Base-by-base conservation (phyloP, 345 rosid genomes). In the Brassica rapa region DNA sequence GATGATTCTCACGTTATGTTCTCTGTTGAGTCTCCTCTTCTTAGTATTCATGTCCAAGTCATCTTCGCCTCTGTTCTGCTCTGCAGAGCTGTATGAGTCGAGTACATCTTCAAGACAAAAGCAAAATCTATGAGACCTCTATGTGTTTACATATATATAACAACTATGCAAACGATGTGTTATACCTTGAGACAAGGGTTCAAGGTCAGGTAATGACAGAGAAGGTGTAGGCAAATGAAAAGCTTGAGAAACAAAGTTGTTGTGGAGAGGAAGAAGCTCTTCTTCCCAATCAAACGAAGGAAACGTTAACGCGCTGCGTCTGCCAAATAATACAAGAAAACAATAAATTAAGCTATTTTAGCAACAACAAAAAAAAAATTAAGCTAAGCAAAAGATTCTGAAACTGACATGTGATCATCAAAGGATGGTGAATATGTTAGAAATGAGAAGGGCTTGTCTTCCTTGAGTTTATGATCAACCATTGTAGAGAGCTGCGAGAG, bases 151-250 rank as follows among this genome's bases (percentile, higher is more conserved):
- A 41, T 15, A 41, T 12, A 61, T 27, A 70, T 24, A 46, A 32
- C 6, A 51, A 46, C 9, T 72, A 8, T 24, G 25, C 37, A 43
- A 59, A n/a, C 29, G 2, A 16, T 60, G 32, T 2, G 14, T 3
- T 8, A 30, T 62, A 86, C 89, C 89, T 83, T 80, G 80, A 62
- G 73, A 32, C 19, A 66, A 23, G 53, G 80, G 66, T 70, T 78
- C 85, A 66, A 83, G 49, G 69, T 84, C 84, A 60, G 81, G 76
- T 12, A 84, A 66, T 27, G 71, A 10, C 75, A 68, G 80, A 3
- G 76, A 72, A 21, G 78, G 51, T 29, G 82, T 83, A 62, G 78
- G 70, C 57, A 81, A 72, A 8, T 86, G 84, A 77, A n/a, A 24
- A 25, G 49, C 63, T 43, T 72, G 77, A 79, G 70, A 46, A 25